Evolutionary conservation across 2,329 filamentous ascomycete genomes (phyloP).

Genomic region (Phyllosticta citrichinensis): DNA sequence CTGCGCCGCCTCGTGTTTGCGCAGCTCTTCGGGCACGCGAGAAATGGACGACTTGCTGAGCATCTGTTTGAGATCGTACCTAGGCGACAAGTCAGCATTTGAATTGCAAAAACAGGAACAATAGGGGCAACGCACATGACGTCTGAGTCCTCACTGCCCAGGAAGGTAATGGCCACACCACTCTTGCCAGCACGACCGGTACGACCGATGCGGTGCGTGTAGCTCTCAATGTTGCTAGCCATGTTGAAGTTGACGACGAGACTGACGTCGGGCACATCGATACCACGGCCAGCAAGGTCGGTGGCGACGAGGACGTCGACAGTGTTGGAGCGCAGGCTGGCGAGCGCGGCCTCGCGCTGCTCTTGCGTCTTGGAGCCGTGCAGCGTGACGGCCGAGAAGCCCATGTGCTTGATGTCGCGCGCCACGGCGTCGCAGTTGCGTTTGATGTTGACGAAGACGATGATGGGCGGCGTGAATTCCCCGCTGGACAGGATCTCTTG

Average conservation of each 20-base stretch:
- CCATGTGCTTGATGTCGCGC: slow-evolving; percentile 87
- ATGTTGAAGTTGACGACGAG: slow-evolving; percentile 98
- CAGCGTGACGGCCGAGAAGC: slow-evolving; percentile 78
- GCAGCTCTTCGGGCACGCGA: slow-evolving; percentile 81
- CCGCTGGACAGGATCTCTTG: slow-evolving; percentile 73
- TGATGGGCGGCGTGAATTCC: slow-evolving; percentile 81
- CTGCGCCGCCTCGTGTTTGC: slow-evolving; percentile 84
- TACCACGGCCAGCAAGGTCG: slow-evolving; percentile 91
- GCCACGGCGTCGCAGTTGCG: slow-evolving; percentile 95
- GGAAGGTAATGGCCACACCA: slow-evolving; percentile 91
- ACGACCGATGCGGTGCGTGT: slow-evolving; percentile 98
- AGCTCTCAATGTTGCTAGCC: slow-evolving; percentile 95
- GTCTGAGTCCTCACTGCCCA: slow-evolving; percentile 82
- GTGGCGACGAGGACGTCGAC: slow-evolving; percentile 90
- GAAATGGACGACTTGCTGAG: slow-evolving; percentile 81
- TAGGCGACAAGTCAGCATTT: slow-evolving; percentile 14
- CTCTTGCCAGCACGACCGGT: slow-evolving; percentile 96
- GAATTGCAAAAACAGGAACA: neutral
- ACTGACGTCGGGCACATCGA: slow-evolving; percentile 88
- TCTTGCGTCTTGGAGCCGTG: slow-evolving; percentile 97
- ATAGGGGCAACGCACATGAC: slow-evolving; percentile 52
- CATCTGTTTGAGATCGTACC: slow-evolving; percentile 88
- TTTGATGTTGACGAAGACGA: slow-evolving; percentile 99
- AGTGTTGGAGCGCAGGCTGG: slow-evolving; percentile 67
- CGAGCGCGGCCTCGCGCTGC: slow-evolving; percentile 86